Evolutionary conservation across 2,329 filamentous ascomycete species (phyloP), one percentile per base, ranked within the genome.

Genomic region (Colletotrichum salicis): DNA sequence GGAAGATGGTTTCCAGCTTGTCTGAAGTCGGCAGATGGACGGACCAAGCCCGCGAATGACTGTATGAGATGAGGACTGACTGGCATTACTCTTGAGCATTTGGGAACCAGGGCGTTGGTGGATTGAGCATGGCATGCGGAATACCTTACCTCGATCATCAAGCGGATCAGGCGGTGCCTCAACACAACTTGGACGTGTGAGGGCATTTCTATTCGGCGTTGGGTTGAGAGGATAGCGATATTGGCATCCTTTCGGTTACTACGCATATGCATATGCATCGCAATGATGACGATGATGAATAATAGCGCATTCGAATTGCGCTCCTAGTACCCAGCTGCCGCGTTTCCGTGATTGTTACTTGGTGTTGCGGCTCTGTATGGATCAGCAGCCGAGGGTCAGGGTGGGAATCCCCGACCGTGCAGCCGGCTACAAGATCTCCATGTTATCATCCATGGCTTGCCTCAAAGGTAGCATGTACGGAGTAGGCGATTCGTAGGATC

Each of bases 1-100:
- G 60, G 83, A 84, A 63, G 83, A 84, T 12, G 83, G 82, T 41
- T 85, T 85, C 72, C 82, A 85, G 76, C 76, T 85, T 54, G 70
- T 85, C 54, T 81, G 64, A 77, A n/a, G 6, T 8, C 29, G n/a
- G 31, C 29, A n/a, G 54, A 33, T 37, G 15, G 41, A 48, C 19
- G 37, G 19, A 41, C 1, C 41, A 24, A 8, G 35, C 19, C 31
- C 11, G 13, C 45, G 22, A n/a, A 45, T 24, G 56, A 35, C n/a
- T 54, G 6, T 45, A 71, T 35, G 58, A 68, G 29, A 51, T 15
- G 19, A 31, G 45, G 19, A n/a, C 11, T 27, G 45, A 24, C 12
- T 5, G 4, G 15, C 19, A 12, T 24, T 27, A 29, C 27, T 41
- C 51, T 41, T 58, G 41, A 48, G 60, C 27, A 24, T 33, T 27